These are phyloP conservation scores for Arctium lappa DNA, from an alignment of 129 eudicot genomes.

Conservation along the genomic window DNA sequence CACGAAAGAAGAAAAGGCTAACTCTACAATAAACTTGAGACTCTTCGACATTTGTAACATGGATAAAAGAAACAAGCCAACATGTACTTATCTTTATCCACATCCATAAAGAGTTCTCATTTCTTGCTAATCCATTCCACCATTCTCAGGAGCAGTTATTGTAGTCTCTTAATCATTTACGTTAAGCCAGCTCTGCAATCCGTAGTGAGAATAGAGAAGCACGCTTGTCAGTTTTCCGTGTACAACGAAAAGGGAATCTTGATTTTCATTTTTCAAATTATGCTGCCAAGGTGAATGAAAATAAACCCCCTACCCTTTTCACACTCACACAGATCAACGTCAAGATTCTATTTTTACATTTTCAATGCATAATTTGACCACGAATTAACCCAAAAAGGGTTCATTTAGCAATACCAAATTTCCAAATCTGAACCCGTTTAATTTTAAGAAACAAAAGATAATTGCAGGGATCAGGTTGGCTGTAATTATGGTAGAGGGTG, in stretches of 20 bases:
- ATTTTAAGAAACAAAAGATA: not conserved
- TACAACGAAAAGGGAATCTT: not conserved
- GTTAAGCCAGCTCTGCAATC: not conserved
- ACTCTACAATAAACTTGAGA: not conserved
- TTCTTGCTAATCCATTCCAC: not conserved
- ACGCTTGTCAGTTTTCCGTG: not conserved
- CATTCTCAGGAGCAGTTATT: not conserved
- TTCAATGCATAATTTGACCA: not conserved
- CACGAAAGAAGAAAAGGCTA: not conserved
- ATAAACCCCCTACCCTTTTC: too few relatives aligned
- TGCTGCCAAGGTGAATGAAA: not conserved
- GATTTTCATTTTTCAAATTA: not conserved
- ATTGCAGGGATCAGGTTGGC: not conserved
- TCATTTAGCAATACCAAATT: not conserved
- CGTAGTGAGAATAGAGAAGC: not conserved
- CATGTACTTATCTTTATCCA: not conserved
- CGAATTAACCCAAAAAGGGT: not conserved
- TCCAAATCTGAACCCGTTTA: not conserved
- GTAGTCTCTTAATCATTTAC: not conserved
- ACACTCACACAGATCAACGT: not conserved
- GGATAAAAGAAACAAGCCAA: not conserved
- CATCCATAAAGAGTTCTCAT: not conserved
- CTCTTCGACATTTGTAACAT: not conserved
- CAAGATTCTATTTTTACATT: not conserved
- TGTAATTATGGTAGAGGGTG: not conserved